These are phyloP conservation scores for Middelhovenomyces tepae DNA, from an alignment of 805 yeast genomes.

Conservation along the genomic window DNA sequence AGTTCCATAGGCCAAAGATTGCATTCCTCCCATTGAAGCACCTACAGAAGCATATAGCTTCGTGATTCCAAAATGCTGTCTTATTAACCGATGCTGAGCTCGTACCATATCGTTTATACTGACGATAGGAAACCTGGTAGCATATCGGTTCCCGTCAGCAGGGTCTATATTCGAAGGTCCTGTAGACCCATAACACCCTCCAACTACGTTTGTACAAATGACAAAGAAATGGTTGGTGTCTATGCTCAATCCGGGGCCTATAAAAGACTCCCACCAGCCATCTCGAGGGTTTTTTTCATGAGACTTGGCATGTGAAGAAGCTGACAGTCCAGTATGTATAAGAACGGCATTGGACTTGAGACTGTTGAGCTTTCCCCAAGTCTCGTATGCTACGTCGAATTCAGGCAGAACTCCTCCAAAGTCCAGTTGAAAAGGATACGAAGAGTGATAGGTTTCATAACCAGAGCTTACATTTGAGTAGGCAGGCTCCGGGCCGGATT, in stretches of 20 bases:
- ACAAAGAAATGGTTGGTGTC: constrained; percentile 79
- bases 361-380: constrained; percentile 73
- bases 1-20: constrained; percentile 76
- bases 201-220: constrained; percentile 84
- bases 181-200: constrained; percentile 92
- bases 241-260: constrained; percentile 69
- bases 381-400: constrained; percentile 81
- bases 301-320: constrained; percentile 88
- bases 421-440: constrained; percentile 62
- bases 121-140: constrained; percentile 78
- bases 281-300: constrained; percentile 56
- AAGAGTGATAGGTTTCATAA: constrained; percentile 47
- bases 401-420: constrained; percentile 71
- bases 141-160: constrained; percentile 55
- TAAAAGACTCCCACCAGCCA: constrained; percentile 96
- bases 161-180: constrained; percentile 84
- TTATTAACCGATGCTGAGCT: constrained; percentile 68
- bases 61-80: constrained; percentile 49
- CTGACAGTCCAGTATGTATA: constrained; percentile 85
- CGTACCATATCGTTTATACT: constrained; percentile 86
- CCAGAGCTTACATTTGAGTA: constrained; percentile 64
- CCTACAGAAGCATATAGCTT: constrained; percentile 77
- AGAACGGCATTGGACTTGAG: constrained; percentile 64
- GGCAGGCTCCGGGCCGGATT: constrained; percentile 78
- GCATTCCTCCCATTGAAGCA: constrained; percentile 99